These are phyloP conservation scores for Vaccinium corymbosum DNA, from an alignment of 148 eudicot genomes.

Conservation along the genomic window DNA sequence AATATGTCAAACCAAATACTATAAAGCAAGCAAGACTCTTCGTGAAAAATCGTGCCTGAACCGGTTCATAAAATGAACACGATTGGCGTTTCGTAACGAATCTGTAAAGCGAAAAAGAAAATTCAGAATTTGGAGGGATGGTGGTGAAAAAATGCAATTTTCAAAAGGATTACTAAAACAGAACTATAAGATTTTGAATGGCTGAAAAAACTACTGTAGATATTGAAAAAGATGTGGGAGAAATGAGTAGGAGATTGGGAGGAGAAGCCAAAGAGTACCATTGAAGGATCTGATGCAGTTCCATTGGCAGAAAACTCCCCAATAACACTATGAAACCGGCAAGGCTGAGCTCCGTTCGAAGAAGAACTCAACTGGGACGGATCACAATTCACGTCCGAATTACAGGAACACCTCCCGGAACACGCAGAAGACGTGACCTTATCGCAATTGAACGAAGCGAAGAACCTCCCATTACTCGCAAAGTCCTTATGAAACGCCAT, in stretches of 20 bases:
- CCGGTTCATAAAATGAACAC: not conserved
- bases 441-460: constrained; percentile 87
- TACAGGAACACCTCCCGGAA: constrained; percentile 86
- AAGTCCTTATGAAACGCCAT: constrained; percentile 90
- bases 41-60: too few species aligned
- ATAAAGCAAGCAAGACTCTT: not conserved
- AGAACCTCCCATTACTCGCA: constrained; percentile 69
- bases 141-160: too few species aligned
- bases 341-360: constrained; percentile 41
- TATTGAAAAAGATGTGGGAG: too few species aligned
- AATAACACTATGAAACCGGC: constrained; percentile 69
- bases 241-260: too few species aligned
- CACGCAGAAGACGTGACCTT: constrained; percentile 59
- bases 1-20: not conserved
- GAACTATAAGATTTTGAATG: too few species aligned
- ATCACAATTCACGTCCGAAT: constrained; percentile 83
- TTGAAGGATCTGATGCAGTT: constrained; percentile 53
- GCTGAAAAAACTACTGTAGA: too few species aligned
- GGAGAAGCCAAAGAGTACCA: constrained; percentile 37
- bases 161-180: too few species aligned
- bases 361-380: constrained; percentile 56
- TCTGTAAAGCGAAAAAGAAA: too few species aligned
- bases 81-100: too few species aligned
- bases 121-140: too few species aligned
- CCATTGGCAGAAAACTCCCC: constrained; percentile 83